Conservation (phyloP, 2,329 filamentous ascomycete genomes). For the Ramularia collo-cygni region DNA sequence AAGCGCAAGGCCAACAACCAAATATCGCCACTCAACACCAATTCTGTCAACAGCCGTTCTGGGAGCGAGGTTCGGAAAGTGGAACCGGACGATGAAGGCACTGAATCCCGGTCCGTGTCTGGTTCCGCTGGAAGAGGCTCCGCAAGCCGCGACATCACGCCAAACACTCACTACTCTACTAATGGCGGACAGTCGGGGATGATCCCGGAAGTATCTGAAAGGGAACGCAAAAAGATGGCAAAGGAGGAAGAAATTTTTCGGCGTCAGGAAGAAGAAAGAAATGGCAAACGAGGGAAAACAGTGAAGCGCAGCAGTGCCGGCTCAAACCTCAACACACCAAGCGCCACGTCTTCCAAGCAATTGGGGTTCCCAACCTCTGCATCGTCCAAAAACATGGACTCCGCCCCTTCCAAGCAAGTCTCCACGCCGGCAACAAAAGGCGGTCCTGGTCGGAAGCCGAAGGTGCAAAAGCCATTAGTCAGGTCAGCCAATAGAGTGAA, state of each 20-base stretch:
- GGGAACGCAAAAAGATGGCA: slow-evolving; percentile 57
- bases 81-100: slow-evolving; percentile 49
- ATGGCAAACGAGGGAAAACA: slow-evolving; percentile 44
- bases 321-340: slow-evolving; percentile 47
- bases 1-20: slow-evolving; percentile 43
- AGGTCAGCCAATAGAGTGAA: slow-evolving; percentile 4
- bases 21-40: slow-evolving; percentile 49
- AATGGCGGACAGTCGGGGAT: slow-evolving; percentile 35
- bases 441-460: slow-evolving; percentile 15
- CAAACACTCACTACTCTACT: slow-evolving; percentile 46
- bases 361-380: slow-evolving; percentile 27
- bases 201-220: slow-evolving; percentile 50
- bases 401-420: slow-evolving; percentile 22
- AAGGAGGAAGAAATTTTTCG: slow-evolving; percentile 57
- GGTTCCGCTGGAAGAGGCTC: slow-evolving; percentile 51
- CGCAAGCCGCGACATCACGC: slow-evolving; percentile 56
- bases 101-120: slow-evolving; percentile 51
- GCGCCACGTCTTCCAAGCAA: slow-evolving; percentile 38
- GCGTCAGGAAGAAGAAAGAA: slow-evolving; percentile 52
- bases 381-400: slow-evolving; percentile 25
- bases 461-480: slow-evolving; percentile 13
- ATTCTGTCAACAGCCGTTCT: slow-evolving; percentile 51
- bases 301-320: slow-evolving; percentile 51
- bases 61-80: slow-evolving; percentile 50
- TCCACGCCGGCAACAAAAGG: slow-evolving; percentile 17